Evolutionary conservation across 2,329 filamentous ascomycete genomes (phyloP).

Genomic region (Sarocladium brachiariae): DNA sequence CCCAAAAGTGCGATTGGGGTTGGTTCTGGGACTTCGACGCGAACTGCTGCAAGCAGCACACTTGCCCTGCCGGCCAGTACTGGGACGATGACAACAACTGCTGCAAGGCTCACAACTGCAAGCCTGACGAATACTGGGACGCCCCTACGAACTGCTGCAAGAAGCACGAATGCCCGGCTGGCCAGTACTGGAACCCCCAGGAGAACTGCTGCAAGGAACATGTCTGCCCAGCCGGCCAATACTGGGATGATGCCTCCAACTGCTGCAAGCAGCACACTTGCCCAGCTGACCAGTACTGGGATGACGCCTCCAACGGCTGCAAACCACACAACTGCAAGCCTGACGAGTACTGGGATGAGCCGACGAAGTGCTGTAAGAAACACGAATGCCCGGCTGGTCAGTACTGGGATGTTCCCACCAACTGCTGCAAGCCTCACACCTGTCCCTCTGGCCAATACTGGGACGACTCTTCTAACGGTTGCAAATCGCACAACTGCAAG

Average conservation of each 20-base stretch:
- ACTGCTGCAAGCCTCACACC: background rate
- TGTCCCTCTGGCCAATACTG: background rate
- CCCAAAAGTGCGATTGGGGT: background rate
- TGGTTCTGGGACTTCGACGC: conserved; percentile 3
- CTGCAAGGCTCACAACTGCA: conserved; percentile 6
- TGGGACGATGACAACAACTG: conserved; percentile 7
- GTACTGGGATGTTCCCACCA: background rate
- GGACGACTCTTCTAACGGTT: background rate
- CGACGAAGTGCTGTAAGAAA: conserved; percentile 3
- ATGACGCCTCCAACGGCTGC: background rate
- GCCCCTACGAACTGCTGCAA: background rate
- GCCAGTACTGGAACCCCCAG: conserved; percentile 7
- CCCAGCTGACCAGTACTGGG: background rate
- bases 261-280: conserved; percentile 5
- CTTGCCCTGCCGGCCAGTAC: conserved; percentile 2
- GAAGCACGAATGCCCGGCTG: background rate
- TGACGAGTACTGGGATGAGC: background rate
- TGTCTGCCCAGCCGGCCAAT: background rate
- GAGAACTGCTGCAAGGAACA: background rate
- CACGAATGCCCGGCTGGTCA: background rate
- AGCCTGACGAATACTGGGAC: conserved; percentile 2
- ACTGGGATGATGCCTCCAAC: background rate
- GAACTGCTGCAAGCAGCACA: conserved; percentile 3
- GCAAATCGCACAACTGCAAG: background rate
- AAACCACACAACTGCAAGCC: background rate